Conservation (phyloP, 2,329 filamentous ascomycete genomes). For the Sporothrix mexicana region DNA sequence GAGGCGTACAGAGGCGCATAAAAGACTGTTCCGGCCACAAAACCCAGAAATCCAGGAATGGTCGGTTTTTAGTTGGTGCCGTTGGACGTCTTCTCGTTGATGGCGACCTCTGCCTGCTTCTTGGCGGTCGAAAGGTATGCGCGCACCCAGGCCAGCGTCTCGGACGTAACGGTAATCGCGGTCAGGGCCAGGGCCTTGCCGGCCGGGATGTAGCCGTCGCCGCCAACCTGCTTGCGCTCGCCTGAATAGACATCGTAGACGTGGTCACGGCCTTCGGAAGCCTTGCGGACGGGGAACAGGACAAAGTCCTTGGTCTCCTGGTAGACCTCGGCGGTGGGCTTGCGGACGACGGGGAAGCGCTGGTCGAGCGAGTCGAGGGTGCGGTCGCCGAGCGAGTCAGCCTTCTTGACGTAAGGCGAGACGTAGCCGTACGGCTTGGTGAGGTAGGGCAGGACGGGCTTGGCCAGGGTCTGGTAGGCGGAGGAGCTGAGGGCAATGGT, state of each 20-base stretch:
- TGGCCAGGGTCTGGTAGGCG: constrained; percentile 76
- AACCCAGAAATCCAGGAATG: too few relatives aligned
- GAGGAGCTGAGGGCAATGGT: constrained; percentile 77
- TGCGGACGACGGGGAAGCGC: constrained; percentile 74
- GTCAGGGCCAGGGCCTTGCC: constrained; percentile 74
- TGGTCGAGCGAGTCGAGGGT: constrained; percentile 73
- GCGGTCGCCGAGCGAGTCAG: constrained; percentile 76
- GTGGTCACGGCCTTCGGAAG: constrained; percentile 66
- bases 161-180: constrained; percentile 68
- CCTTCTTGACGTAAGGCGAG: constrained; percentile 82
- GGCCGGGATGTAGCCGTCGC: constrained; percentile 67
- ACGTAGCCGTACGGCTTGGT: constrained; percentile 80
- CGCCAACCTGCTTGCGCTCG: constrained; percentile 68
- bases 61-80: constrained; percentile 26
- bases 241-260: constrained; percentile 61
- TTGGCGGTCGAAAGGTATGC: constrained; percentile 66
- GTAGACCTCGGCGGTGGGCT: constrained; percentile 74
- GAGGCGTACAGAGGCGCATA: too few relatives aligned
- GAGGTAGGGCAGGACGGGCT: constrained; percentile 79
- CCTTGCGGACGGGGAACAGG: constrained; percentile 67
- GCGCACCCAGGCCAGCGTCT: constrained; percentile 67
- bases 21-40: background rate
- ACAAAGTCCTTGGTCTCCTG: constrained; percentile 66
- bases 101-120: constrained; percentile 50
- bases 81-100: constrained; percentile 58